Percentiles rank a stretch among this genome's conserved stretches.
Evolutionary conservation across 495 filamentous ascomycete genomes (phyloP).

Genomic region (Bryoglossum gracile): DNA sequence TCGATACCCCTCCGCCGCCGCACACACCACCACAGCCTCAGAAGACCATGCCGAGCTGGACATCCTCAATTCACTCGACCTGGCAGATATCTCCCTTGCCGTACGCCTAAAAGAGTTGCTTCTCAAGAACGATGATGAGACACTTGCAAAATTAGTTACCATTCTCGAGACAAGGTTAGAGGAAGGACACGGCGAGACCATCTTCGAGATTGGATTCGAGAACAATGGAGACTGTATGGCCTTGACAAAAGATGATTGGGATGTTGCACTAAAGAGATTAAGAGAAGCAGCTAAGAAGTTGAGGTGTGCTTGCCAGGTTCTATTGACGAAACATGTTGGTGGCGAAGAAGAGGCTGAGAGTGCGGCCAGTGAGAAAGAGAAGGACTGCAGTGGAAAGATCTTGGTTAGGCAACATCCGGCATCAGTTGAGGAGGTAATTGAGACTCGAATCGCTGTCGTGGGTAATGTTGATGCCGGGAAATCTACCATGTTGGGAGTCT

Average conservation of each 20-base stretch:
- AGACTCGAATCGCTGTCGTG: constrained; percentile 95
- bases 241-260: constrained; percentile 72
- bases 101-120: constrained; percentile 71
- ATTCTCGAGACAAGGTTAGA: constrained; percentile 59
- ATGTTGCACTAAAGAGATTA: constrained; percentile 62
- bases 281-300: constrained; percentile 55
- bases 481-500: constrained; percentile 90
- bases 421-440: constrained; percentile 78
- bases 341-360: constrained; percentile 58
- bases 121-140: constrained; percentile 54
- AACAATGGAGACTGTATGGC: constrained; percentile 89
- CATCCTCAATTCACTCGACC: constrained; percentile 78
- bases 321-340: constrained; percentile 84
- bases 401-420: constrained; percentile 69
- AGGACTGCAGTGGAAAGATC: constrained; percentile 70
- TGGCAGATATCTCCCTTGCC: constrained; percentile 65
- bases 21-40: constrained; percentile 27
- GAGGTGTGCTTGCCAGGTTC: constrained; percentile 65
- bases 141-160: constrained; percentile 51
- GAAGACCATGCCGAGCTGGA: constrained; percentile 88
- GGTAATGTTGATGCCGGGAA: constrained; percentile 98
- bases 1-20: constrained; percentile 42
- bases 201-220: constrained; percentile 91
- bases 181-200: constrained; percentile 83
- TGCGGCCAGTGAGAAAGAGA: constrained; percentile 55